A percentile compares a stretch with the other conserved stretches of the same genome.
Conservation (phyloP, 352 stramenopile species). For the Globisporangium megalacanthum region DNA sequence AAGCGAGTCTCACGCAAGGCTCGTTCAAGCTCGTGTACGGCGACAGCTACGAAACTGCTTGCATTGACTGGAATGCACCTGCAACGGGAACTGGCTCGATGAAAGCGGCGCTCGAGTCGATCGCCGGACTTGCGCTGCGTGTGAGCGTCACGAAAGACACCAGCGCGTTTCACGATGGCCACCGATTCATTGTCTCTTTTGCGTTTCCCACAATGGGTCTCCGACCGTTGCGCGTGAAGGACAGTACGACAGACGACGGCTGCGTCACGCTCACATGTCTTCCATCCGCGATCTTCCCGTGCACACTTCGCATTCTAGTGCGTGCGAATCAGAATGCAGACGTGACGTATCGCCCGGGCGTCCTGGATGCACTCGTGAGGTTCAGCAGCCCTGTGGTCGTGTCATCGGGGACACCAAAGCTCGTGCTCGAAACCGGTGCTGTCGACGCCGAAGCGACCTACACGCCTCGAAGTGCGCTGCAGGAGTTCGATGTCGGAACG, state of each 20-base stretch:
- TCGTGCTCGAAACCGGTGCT: constrained; percentile 37
- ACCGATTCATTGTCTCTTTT: constrained; percentile 48
- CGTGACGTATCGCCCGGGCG: constrained; percentile 29
- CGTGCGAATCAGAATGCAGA: constrained; percentile 40
- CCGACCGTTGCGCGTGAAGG: constrained; percentile 29
- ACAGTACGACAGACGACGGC: not conserved
- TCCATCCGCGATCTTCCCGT: constrained; percentile 18
- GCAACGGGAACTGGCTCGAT: constrained; percentile 23
- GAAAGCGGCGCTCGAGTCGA: constrained; percentile 35
- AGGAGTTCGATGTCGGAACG: constrained; percentile 62
- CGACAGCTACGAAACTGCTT: constrained; percentile 20
- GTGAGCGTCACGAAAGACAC: constrained; percentile 36
- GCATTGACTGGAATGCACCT: constrained; percentile 51
- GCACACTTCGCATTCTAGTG: constrained; percentile 24
- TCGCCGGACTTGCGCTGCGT: constrained; percentile 25
- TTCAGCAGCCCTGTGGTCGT: constrained; percentile 52
- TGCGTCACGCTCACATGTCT: constrained; percentile 38
- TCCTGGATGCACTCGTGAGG: constrained; percentile 40
- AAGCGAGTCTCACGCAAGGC: constrained; percentile 34
- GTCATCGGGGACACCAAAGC: constrained; percentile 17
- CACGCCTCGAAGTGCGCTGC: constrained; percentile 30
- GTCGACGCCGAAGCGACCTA: constrained; percentile 29
- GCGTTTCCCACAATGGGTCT: constrained; percentile 42
- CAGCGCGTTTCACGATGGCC: constrained; percentile 38
- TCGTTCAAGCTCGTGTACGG: constrained; percentile 55